Evolutionary conservation across 1,284 basidiomycete genomes (phyloP).

Genomic region (Cutaneotrichosporon arboriforme): DNA sequence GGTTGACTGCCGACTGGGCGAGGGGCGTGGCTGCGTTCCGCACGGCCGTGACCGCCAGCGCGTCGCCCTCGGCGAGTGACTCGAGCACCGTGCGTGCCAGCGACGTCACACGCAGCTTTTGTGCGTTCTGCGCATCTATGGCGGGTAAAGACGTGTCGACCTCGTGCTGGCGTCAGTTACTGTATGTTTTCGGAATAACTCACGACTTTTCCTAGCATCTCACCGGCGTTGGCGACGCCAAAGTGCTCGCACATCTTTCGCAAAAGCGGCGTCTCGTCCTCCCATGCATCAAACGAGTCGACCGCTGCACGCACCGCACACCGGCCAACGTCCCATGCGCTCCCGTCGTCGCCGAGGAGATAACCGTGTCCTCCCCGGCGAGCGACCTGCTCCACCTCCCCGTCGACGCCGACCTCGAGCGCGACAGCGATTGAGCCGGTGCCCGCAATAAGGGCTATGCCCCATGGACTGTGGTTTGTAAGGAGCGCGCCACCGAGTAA

Average conservation of each 20-base stretch:
- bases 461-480: conserved; percentile 26
- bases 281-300: conserved; percentile 28
- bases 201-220: conserved; percentile 31
- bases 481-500: conserved; percentile 35
- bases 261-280: conserved; percentile 22
- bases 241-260: conserved; percentile 25
- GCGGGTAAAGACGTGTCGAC: conserved; percentile 24
- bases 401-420: conserved; percentile 20
- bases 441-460: conserved; percentile 38
- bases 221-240: conserved; percentile 22
- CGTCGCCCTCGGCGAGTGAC: conserved; percentile 15
- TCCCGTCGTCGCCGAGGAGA: conserved; percentile 38
- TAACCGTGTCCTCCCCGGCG: conserved; percentile 35
- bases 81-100: conserved; percentile 23
- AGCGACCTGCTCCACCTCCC: conserved; percentile 22
- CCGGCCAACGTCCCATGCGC: conserved; percentile 33
- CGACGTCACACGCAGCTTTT: conserved; percentile 29
- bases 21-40: conserved; percentile 17
- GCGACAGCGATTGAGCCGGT: conserved; percentile 34
- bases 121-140: conserved; percentile 26
- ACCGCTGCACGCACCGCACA: conserved; percentile 27
- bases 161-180: conserved; percentile 21
- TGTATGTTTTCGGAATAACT: conserved; percentile 7
- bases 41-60: conserved; percentile 24
- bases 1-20: conserved; percentile 18